Evolutionary conservation across 2,329 filamentous ascomycete genomes (phyloP).

Genomic region (Xylariaceae sp.): DNA sequence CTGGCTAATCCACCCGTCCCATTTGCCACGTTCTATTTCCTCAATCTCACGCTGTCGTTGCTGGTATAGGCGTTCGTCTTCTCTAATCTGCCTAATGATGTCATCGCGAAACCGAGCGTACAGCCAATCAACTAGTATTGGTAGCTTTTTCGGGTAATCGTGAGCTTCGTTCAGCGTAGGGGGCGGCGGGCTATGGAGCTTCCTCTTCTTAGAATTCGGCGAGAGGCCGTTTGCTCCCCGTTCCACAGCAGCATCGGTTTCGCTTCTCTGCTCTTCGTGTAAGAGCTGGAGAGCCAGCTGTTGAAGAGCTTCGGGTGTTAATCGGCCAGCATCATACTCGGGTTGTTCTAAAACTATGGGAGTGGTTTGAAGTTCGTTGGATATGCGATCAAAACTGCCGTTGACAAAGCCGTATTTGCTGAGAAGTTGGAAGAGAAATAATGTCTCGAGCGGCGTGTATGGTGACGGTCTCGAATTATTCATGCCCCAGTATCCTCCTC

Average conservation of each 20-base stretch:
- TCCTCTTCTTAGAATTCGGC: conserved; percentile 65
- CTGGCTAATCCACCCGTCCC: conserved; percentile 21
- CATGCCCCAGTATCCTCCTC: conserved; percentile 52
- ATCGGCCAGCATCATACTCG: conserved; percentile 65
- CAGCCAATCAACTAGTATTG: conserved; percentile 64
- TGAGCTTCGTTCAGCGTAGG: conserved; percentile 62
- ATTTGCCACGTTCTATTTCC: conserved; percentile 55
- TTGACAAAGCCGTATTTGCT: conserved; percentile 60
- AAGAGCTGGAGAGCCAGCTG: conserved; percentile 72
- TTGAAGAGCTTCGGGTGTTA: conserved; percentile 73
- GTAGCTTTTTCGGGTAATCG: conserved; percentile 62
- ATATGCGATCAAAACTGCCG: conserved; percentile 64
- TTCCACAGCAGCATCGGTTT: conserved; percentile 37
- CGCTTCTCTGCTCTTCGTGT: conserved; percentile 61
- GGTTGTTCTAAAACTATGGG: conserved; percentile 63
- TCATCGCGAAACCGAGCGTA: conserved; percentile 70
- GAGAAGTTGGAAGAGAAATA: conserved; percentile 78
- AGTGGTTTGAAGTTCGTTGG: conserved; percentile 68
- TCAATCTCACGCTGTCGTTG: conserved; percentile 61
- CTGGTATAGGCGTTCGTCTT: conserved; percentile 66
- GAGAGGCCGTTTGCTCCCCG: conserved; percentile 43
- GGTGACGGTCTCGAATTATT: conserved; percentile 47
- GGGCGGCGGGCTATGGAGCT: conserved; percentile 59
- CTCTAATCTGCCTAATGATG: conserved; percentile 62
- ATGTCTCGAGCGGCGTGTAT: conserved; percentile 80